phyloP scores from a whole-genome alignment of 2,329 filamentous ascomycete species.

The Sclerotiophoma versabilis region DNA sequence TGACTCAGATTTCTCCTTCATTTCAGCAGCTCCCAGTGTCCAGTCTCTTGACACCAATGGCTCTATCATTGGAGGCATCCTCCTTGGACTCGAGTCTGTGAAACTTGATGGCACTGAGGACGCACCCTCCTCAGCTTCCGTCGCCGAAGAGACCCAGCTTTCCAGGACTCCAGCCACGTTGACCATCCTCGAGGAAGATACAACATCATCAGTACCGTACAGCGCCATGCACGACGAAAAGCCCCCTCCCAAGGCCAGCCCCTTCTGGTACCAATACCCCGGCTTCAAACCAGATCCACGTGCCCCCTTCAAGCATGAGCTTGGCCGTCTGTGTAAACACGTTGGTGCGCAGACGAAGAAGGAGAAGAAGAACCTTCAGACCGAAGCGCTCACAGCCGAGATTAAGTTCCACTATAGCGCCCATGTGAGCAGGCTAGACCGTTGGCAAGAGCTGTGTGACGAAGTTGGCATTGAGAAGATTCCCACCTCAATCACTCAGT shows the following conservation, averaged over 20 bases:
- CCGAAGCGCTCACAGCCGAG: constrained; percentile 27
- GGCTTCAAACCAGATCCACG: constrained; percentile 24
- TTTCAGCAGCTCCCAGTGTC: constrained; percentile 23
- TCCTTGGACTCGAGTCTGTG: constrained; percentile 5
- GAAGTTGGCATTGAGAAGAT: constrained; percentile 30
- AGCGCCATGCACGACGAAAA: neutral
- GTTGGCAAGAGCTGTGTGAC: constrained; percentile 36
- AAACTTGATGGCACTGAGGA: neutral
- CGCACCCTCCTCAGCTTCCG: neutral
- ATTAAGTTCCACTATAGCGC: constrained; percentile 30
- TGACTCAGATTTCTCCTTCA: constrained; percentile 20
- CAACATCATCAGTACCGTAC: neutral
- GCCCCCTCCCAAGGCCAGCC: constrained; percentile 7
- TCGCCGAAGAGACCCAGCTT: neutral
- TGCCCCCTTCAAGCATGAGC: constrained; percentile 28
- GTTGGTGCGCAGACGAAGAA: neutral
- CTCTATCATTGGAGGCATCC: constrained; percentile 17
- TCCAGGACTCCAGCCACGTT: neutral
- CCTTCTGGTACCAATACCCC: constrained; percentile 27
- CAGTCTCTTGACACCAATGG: constrained; percentile 22
- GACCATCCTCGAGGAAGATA: neutral
- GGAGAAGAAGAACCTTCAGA: constrained; percentile 8
- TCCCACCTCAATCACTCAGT: constrained; percentile 32
- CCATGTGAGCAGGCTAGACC: constrained; percentile 22
- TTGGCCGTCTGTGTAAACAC: constrained; percentile 25